Evolutionary conservation across 2,329 filamentous ascomycete genomes (phyloP), one percentile per base, ranked within the genome.

Genomic region (Aspergillus brasiliensis): DNA sequence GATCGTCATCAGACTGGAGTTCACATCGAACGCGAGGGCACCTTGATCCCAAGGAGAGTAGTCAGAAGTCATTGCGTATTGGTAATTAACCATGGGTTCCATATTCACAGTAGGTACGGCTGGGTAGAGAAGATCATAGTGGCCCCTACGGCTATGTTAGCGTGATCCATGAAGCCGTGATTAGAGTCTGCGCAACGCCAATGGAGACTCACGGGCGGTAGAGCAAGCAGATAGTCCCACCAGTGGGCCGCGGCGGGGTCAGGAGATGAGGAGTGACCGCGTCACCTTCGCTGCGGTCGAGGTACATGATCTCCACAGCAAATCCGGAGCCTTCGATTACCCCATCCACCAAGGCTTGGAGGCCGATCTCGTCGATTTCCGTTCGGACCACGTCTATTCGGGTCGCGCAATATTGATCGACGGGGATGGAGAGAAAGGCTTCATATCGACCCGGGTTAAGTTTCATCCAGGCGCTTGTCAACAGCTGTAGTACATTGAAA

Each of bases 41-140:
- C 67, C 69, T 63, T 74, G 67, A 57, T 74, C 74, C 76, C 75
- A 78, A 21, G 72, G 66, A 25, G 67, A 57, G 62, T 73, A 77
- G 61, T 74, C 72, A 59, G 75, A 73, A 46, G 75, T 73, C 70
- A 78, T 73, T 56, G 68, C 73, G 61, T 77, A 77, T 62, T 78
- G 77, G 59, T 71, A 73, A 61, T 78, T 78, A 57, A 79, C 76
- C 49, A 77, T 65, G 28, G 75, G 75, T 46, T 71, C 65, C 70
- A 77, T 73, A 59, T 75, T 72, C 52, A 78, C 65, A 59, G 67
- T 66, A 34, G 69, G 68, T 65, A 84, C 83, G 27, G 83, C 80
- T 72, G 86, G 88, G 81, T 99, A 99, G 34, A 98, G 83, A 62
- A 99, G 88, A 75, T 98, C 95, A 76, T 98, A 99, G 77, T 98